A percentile compares a stretch with the other conserved stretches of the same genome.
phyloP scores from a whole-genome alignment of 2,329 filamentous ascomycete genomes.

The Neonectria neomacrospora region DNA sequence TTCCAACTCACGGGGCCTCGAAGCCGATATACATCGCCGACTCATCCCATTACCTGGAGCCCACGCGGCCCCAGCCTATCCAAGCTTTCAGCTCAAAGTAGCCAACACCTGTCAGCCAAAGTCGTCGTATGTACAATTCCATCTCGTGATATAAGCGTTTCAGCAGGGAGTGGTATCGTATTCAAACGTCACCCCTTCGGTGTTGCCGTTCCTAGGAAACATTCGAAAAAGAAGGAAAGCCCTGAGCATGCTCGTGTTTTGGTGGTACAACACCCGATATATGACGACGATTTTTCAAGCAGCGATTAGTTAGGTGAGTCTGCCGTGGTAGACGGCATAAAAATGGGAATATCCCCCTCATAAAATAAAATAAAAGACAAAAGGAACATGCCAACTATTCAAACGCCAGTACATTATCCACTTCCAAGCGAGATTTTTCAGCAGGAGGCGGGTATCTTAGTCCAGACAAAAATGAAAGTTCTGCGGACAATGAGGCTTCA shows the following conservation, averaged over 20 bases:
- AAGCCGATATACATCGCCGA: conserved; percentile 5
- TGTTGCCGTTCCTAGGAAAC: conserved; percentile 18
- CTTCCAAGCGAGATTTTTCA: conserved; percentile 43
- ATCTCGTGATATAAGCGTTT: conserved; percentile 42
- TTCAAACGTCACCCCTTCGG: conserved; percentile 7
- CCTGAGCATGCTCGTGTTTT: conserved; percentile 6
- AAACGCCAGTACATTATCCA: conserved; percentile 39
- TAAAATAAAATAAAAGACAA: conserved; percentile 18
- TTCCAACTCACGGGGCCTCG: not conserved
- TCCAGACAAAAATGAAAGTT: conserved; percentile 35
- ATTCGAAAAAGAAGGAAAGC: conserved; percentile 20
- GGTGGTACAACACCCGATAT: conserved; percentile 17
- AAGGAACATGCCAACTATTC: conserved; percentile 37
- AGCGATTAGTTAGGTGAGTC: conserved; percentile 25
- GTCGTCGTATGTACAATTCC: conserved; percentile 44
- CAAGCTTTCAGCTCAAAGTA: conserved; percentile 22
- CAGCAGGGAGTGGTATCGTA: conserved; percentile 18
- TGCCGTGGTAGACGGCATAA: conserved; percentile 9
- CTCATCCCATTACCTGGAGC: conserved; percentile 24
- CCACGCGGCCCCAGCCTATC: conserved; percentile 9
- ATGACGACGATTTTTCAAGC: conserved; percentile 24
- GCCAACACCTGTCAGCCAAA: conserved; percentile 21
- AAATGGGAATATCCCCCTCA: conserved; percentile 18
- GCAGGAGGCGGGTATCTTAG: conserved; percentile 46
- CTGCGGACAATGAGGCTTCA: conserved; percentile 19